phyloP scores from a whole-genome alignment of 106 monocot species.

The Platanthera guangdongensis region DNA sequence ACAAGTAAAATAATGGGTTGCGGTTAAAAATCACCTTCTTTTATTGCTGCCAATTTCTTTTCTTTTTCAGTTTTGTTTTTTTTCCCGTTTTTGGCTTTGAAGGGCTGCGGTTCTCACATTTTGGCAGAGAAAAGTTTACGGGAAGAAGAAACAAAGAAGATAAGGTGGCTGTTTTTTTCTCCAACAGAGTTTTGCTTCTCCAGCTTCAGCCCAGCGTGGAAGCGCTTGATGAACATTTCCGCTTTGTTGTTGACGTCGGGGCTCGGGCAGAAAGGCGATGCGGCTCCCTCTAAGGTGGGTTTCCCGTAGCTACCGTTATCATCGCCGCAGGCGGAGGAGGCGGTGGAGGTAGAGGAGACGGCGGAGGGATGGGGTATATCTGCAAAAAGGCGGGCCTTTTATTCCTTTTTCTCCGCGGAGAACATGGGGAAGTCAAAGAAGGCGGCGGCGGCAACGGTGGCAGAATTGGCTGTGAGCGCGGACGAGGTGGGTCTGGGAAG shows the following conservation, averaged over 20 bases:
- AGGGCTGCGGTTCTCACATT: no score
- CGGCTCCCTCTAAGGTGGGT: not conserved
- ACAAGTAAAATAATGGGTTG: no score
- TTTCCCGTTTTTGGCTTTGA: no score
- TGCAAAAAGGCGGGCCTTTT: not conserved
- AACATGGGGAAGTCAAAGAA: not conserved
- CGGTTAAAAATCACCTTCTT: no score
- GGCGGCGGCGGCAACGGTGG: conserved; percentile 17
- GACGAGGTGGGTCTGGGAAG: conserved; percentile 18
- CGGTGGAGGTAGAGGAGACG: conserved; percentile 10
- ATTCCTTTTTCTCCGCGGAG: not conserved
- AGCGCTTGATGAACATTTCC: conserved; percentile 51
- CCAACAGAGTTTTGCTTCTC: conserved; percentile 62
- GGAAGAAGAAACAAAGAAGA: no score
- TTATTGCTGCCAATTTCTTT: no score
- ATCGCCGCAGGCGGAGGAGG: conserved; percentile 15
- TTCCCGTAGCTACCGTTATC: not conserved
- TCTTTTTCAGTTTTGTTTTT: no score
- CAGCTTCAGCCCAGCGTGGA: conserved; percentile 37
- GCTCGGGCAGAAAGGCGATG: conserved; percentile 26
- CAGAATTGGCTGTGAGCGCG: no score
- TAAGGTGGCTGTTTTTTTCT: no score
- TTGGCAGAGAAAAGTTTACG: no score
- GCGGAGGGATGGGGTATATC: not conserved
- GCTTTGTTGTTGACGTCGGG: conserved; percentile 68